A percentile compares a stretch with the other conserved stretches of the same genome.
These are phyloP conservation scores for Blastobotrys americana DNA, from an alignment of 805 yeast species.

Conservation along the genomic window DNA sequence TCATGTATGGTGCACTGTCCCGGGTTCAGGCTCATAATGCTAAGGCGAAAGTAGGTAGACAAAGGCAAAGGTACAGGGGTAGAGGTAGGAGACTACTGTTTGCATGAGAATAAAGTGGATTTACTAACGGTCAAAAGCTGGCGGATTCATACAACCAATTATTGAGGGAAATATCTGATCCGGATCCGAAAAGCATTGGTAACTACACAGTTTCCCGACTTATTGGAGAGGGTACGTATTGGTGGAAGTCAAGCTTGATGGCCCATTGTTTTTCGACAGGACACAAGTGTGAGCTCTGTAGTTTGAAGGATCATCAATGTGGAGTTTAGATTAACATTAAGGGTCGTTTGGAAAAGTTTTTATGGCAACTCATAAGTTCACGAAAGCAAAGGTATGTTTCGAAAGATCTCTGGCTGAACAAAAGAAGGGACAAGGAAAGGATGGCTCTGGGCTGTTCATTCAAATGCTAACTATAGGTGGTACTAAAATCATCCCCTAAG, in stretches of 20 bases:
- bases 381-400: constrained; percentile 48
- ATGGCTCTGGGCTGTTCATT: neutral
- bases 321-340: no score
- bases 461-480: constrained; percentile 39
- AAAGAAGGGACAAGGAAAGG: neutral
- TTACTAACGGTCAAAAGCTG: constrained; percentile 28
- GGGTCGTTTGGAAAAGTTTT: constrained; percentile 73
- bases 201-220: constrained; percentile 65
- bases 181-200: constrained; percentile 60
- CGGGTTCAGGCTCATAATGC: constrained; percentile 33
- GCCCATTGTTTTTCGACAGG: constrained; percentile 19
- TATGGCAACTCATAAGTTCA: constrained; percentile 68
- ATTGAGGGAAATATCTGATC: constrained; percentile 40
- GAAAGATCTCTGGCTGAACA: neutral
- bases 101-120: neutral
- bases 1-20: constrained; percentile 20
- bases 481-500: constrained; percentile 69
- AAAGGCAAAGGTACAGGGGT: constrained; percentile 3
- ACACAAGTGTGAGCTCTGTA: no score
- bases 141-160: constrained; percentile 61
- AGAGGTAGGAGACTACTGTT: no score
- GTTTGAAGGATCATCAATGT: no score
- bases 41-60: constrained; percentile 34
- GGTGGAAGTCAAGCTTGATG: neutral
- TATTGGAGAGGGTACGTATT: constrained; percentile 68